Percentiles rank a stretch among this genome's conserved stretches.
These are phyloP conservation scores for Neltuma alba DNA, from an alignment of 306 rosid genomes.

Conservation along the genomic window DNA sequence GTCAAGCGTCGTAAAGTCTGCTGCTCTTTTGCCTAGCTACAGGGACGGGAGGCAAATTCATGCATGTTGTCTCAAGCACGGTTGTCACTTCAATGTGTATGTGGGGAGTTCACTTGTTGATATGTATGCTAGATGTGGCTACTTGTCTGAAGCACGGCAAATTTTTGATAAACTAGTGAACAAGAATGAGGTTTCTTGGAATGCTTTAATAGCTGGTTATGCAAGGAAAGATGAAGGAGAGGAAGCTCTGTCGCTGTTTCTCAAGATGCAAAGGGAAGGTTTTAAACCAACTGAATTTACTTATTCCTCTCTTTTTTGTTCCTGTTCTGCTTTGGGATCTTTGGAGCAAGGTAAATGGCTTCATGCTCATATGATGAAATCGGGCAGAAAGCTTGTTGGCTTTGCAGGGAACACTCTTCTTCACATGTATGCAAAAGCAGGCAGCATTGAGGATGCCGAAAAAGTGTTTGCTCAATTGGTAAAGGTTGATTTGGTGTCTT, in stretches of 20 bases:
- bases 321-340: conserved; percentile 45
- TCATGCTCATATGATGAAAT: conserved; percentile 50
- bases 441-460: conserved; percentile 54
- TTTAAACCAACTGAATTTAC: conserved; percentile 46
- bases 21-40: conserved; percentile 37
- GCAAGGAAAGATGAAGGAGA: conserved; percentile 49
- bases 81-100: conserved; percentile 40
- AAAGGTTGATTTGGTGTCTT: conserved; percentile 49
- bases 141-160: conserved; percentile 40
- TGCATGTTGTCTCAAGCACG: conserved; percentile 47
- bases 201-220: conserved; percentile 50
- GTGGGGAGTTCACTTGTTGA: conserved; percentile 62
- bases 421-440: conserved; percentile 60
- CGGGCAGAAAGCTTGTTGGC: conserved; percentile 44
- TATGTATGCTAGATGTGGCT: conserved; percentile 58
- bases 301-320: conserved; percentile 48
- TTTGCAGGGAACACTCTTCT: conserved; percentile 56
- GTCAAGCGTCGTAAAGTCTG: conserved; percentile 47
- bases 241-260: conserved; percentile 45
- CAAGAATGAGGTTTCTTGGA: conserved; percentile 60
- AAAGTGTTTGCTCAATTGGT: conserved; percentile 47
- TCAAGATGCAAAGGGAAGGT: conserved; percentile 50
- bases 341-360: conserved; percentile 57
- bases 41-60: conserved; percentile 50
- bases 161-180: conserved; percentile 43